Conservation (phyloP, 2,329 filamentous ascomycete species). For the Pseudogymnoascus destructans region DNA sequence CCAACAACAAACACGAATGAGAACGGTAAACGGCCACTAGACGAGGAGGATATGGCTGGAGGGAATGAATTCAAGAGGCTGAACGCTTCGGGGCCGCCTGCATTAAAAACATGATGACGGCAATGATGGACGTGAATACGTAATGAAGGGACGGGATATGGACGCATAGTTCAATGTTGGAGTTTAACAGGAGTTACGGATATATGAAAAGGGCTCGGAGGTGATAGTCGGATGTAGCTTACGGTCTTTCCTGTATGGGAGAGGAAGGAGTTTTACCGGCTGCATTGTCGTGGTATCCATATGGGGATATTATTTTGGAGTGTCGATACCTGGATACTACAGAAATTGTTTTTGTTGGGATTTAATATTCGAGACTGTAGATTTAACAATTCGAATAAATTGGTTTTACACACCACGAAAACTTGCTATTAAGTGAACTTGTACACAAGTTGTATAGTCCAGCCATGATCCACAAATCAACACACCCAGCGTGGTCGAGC, state of each 20-base stretch:
- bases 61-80: constrained; percentile 16
- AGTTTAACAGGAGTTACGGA: constrained; percentile 6
- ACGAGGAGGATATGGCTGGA: constrained; percentile 15
- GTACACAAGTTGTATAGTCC: neutral
- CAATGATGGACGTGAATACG: constrained; percentile 4
- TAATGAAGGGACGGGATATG: constrained; percentile 2
- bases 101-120: constrained; percentile 15
- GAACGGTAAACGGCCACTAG: constrained; percentile 17
- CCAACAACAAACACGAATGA: constrained; percentile 11
- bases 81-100: constrained; percentile 15
- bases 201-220: constrained; percentile 1
- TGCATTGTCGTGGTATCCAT: neutral
- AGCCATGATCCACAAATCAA: neutral
- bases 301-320: neutral
- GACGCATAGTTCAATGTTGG: neutral
- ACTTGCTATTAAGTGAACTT: neutral
- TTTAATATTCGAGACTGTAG: constrained; percentile 4
- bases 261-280: constrained; percentile 1
- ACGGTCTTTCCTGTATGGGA: neutral
- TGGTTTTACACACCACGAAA: neutral
- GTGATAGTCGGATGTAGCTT: neutral
- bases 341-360: constrained; percentile 1
- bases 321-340: neutral
- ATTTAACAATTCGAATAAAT: constrained; percentile 3
- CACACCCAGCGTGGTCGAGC: neutral